Evolutionary conservation across 805 yeast genomes (phyloP).

Genomic region (Scheffersomyces amazonensis): DNA sequence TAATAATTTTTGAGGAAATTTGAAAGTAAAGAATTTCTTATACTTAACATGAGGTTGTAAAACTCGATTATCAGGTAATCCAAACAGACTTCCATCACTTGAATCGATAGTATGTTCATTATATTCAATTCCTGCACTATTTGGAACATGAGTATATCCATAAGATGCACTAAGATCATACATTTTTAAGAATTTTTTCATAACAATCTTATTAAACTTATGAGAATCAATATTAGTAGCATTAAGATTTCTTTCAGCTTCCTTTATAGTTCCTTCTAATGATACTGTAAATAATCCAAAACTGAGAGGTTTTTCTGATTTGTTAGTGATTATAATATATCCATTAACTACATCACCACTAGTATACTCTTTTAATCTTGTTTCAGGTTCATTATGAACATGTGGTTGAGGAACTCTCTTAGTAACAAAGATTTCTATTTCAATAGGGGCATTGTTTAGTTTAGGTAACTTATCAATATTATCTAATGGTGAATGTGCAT

Average conservation of each 20-base stretch:
- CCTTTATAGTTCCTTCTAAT: conserved; percentile 45
- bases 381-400: conserved; percentile 37
- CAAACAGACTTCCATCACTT: conserved; percentile 46
- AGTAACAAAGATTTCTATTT: conserved; percentile 49
- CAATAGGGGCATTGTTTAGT: conserved; percentile 38
- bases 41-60: conserved; percentile 49
- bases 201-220: conserved; percentile 27
- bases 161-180: conserved; percentile 59
- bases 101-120: conserved; percentile 42
- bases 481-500: conserved; percentile 49
- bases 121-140: conserved; percentile 48
- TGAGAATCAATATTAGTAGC: conserved; percentile 9
- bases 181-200: conserved; percentile 56
- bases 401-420: conserved; percentile 50
- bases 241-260: conserved; percentile 19
- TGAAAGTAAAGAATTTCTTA: conserved; percentile 58
- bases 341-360: conserved; percentile 43
- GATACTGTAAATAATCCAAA: conserved; percentile 46
- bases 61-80: conserved; percentile 47
- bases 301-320: conserved; percentile 39
- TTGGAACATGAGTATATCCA: conserved; percentile 47
- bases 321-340: conserved; percentile 47
- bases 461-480: conserved; percentile 49
- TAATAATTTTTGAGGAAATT: conserved; percentile 50
- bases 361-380: conserved; percentile 42